Conservation (phyloP, 768 basidiomycete species). For the Leccinum pellstonianum region DNA sequence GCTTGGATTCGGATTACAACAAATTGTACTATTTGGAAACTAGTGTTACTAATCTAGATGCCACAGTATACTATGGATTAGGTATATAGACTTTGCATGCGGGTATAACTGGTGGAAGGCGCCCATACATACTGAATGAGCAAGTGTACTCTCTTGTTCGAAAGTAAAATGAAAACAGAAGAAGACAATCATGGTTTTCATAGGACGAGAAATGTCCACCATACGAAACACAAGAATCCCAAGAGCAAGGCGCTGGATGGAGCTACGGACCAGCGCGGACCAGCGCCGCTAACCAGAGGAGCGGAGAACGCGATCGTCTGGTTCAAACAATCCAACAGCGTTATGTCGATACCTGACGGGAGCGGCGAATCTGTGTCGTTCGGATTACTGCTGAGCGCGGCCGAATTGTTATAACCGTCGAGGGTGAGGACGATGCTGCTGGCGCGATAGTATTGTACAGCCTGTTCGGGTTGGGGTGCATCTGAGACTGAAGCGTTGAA, state of each 20-base stretch:
- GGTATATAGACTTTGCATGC: not conserved
- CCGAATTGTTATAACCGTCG: slow-evolving; percentile 68
- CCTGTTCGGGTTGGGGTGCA: slow-evolving; percentile 47
- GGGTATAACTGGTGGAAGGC: not conserved
- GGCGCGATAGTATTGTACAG: slow-evolving; percentile 67
- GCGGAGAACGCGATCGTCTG: slow-evolving; percentile 56
- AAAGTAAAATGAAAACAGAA: not conserved
- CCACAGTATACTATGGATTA: not conserved
- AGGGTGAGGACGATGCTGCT: slow-evolving; percentile 61
- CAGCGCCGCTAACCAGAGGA: slow-evolving; percentile 49
- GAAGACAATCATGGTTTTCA: not conserved
- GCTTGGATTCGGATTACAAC: not conserved
- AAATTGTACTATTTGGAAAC: not conserved
- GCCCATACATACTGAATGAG: not conserved
- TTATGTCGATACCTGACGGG: slow-evolving; percentile 49
- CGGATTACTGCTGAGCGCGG: slow-evolving; percentile 40
- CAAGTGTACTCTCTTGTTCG: not conserved
- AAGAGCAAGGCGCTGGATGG: slow-evolving; percentile 12
- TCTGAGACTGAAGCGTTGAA: slow-evolving; percentile 32
- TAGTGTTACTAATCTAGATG: not conserved
- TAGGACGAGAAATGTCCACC: slow-evolving; percentile 12
- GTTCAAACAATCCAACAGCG: slow-evolving; percentile 58
- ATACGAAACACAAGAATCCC: slow-evolving; percentile 16
- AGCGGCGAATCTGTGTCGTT: slow-evolving; percentile 48
- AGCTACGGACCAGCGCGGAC: slow-evolving; percentile 5